Base-by-base conservation (phyloP, 441 rosid species). In the Francoa sonchifolia region DNA sequence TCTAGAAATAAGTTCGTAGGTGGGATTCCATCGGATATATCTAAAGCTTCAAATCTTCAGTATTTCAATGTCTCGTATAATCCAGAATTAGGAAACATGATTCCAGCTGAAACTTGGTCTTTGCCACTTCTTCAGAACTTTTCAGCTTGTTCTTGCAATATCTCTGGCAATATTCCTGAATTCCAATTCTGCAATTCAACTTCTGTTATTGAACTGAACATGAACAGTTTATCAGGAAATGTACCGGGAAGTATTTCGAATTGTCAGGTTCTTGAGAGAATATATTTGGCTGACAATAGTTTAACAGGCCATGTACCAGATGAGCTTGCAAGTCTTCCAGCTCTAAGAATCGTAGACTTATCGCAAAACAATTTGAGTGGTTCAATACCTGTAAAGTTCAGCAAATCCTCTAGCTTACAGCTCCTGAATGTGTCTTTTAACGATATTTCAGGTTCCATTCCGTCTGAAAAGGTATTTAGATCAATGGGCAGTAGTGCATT, bases 1-100 rank as follows among this genome's bases (percentile, higher is more conserved):
- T 82, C 96, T 5, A 50, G 63, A 48, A 89, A 89, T 75, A 74
- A 61, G 55, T 73, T 89, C 57, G 59, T 82, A 0, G 94, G 89
- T 16, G 86, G 80, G 21, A 62, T 85, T 55, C 94, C 96, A 6
- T 9, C 40, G n/a, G 88, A 75, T 52, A 66, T 77, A 23, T 53
- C 58, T 28, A 57, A 54, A 54, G 86, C 87, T 57, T 47, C 79
- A 8, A 60, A 66, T 10, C 93, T 89, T 52, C 54, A 68, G 56
- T 79, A 69, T 68, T 71, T 89, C 57, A 89, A 82, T 38, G 65
- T 82, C 58, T 79, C 98, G 1, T 37, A 61, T 37, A 89, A 85
- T 62, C 69, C 71, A 29, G 65, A 55, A 23, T 67, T 85, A 32
- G 75, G 84, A 51, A 94, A 96, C 9, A 44, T 6, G 5, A 64